Evolutionary conservation across 169 alveolate species (phyloP), one percentile per base, ranked within the genome.

Genomic region (Plasmodium cynomolgi): DNA sequence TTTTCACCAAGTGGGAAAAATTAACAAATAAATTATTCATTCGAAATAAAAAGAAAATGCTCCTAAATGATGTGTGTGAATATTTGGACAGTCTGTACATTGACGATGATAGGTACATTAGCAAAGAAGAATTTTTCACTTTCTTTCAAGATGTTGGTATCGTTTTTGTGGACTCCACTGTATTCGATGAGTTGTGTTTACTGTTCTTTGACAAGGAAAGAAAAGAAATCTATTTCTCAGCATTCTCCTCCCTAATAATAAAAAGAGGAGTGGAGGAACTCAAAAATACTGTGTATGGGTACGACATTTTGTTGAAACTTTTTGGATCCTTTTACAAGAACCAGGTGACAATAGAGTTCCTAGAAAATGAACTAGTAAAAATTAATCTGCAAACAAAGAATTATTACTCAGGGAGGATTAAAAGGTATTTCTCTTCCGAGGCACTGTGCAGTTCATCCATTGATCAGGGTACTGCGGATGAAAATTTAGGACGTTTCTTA

Each of bases 91-190:
- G 37, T 33, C 29, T 86, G 6, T 86, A 86, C 68, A 26, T 86
- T 20, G 93, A 77, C 44, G 93, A 86, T 56, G 93, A 86, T 54
- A 86, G 71, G 41, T 86, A 86, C 81, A 50, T 86, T 23, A 75
- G 74, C 62, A 86, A 86, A 29, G 86, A 86, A 74, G 93, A 86
- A 9, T 86, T 86, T 86, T 86, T 86, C 68, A 50, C 74, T 75
- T 86, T 86, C 26, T 86, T 86, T 77, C 82, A 86, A 56, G 86
- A 86, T 20, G 85, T 86, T 17, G 93, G 93, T 1, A 86, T 79
- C n/a, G 81, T 77, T 13, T 86, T 86, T 26, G 93, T 86, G 29
- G 93, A 86, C 34, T 47, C 81, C 2, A 75, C 77, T 3, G 71
- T 86, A 17, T 86, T 86, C 68, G 93, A 86, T 56, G 93, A 86